Evolutionary conservation across 306 rosid genomes (phyloP), one percentile per base, ranked within the genome.

Genomic region (Acacia acuminata): DNA sequence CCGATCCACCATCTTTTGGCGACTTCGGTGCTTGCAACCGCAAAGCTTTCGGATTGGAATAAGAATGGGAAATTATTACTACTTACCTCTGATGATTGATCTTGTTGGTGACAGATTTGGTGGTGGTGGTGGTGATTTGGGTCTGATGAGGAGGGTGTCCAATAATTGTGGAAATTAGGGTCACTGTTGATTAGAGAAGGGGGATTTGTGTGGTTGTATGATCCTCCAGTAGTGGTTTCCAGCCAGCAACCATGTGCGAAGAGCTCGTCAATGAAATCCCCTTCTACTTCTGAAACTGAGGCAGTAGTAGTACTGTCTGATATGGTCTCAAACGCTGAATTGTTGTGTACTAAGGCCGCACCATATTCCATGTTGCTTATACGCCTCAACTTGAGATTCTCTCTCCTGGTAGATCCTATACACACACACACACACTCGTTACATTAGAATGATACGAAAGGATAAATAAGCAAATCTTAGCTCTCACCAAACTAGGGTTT

Each of bases 1-100:
- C 82, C 89, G 32, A 88, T 88, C 90, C 94, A 88, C 85, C 88
- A 84, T 45, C 88, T 86, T 56, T 84, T 83, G 13, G 80, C 86
- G 10, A 76, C 60, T 32, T 30, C 70, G 6, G 43, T 14, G 69
- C 19, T 63, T 34, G 80, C 77, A 43, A 67, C 81, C 15, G 66
- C 51, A 77, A 79, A 80, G 3, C 77, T 64, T 44, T 78, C 79
- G 3, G 76, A 19, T 19, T 73, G 44, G 70, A 64, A 32, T 32
- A 64, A 64, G 16, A 48, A 48, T 14, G 53, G 42, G 10, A 64
- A 30, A 64, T 48, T 48, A 30, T 48, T 48, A 30, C 70, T 48
- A 30, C 70, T 64, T 13, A 2, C 42, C 43, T 64, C 70, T 15
- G 70, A 30, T 15, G 70, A 30, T n/a, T 48, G 53, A 48, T 75